Evolutionary conservation across 2,329 filamentous ascomycete genomes (phyloP).

Genomic region (Scedosporium dehoogii): DNA sequence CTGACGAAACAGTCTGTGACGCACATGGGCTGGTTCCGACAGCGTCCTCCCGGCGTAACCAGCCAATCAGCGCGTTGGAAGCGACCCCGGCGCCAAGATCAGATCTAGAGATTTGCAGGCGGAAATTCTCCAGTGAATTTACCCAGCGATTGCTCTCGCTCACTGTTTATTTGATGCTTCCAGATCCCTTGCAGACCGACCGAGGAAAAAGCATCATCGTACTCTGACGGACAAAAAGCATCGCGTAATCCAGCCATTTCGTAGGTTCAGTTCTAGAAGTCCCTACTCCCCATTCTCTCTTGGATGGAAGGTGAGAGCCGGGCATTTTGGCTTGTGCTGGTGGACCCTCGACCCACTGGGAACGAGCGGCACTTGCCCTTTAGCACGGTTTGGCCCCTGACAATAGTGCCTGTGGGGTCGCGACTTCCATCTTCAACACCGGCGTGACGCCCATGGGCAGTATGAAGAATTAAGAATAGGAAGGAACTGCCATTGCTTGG

Average conservation of each 20-base stretch:
- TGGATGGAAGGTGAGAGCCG: not conserved
- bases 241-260: not conserved
- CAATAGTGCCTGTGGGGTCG: not conserved
- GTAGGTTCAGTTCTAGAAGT: not conserved
- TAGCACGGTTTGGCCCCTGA: not conserved
- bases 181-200: not conserved
- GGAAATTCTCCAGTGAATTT: not conserved
- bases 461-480: too few species aligned
- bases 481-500: too few species aligned
- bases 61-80: not conserved
- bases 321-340: not conserved
- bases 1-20: constrained; percentile 5
- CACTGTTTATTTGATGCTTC: not conserved
- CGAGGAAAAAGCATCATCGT: not conserved
- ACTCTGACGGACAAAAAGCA: too few species aligned
- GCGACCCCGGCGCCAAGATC: not conserved
- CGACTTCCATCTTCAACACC: not conserved
- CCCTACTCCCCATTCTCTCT: too few species aligned
- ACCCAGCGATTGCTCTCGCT: not conserved
- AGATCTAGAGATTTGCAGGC: not conserved
- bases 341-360: not conserved
- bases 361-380: not conserved
- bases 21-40: constrained; percentile 5
- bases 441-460: too few species aligned
- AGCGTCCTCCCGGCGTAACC: not conserved